phyloP scores from a whole-genome alignment of 768 basidiomycete species.

The Leucocoprinus leucothites region DNA sequence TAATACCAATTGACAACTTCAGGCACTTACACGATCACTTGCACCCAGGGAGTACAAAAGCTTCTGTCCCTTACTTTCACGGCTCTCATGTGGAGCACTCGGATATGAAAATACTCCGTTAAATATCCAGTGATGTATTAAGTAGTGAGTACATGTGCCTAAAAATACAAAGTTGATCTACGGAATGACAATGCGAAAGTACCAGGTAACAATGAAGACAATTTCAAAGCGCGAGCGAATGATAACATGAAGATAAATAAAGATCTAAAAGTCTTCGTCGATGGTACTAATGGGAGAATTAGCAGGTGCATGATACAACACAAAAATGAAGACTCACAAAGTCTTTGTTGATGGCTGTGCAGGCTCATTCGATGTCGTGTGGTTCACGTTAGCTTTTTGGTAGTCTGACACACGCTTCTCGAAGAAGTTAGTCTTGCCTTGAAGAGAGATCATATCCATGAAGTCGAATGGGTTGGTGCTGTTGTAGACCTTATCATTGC shows the following conservation, averaged over 20 bases:
- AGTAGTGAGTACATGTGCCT: neutral
- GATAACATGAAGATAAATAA: constrained; percentile 2
- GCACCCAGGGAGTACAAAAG: neutral
- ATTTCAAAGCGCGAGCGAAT: constrained; percentile 3
- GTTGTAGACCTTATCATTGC: constrained; percentile 84
- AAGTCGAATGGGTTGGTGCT: constrained; percentile 89
- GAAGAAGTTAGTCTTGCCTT: constrained; percentile 98
- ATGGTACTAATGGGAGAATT: constrained; percentile 21
- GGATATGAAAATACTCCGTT: neutral
- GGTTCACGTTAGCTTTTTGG: constrained; percentile 61
- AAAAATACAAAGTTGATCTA: constrained; percentile 11
- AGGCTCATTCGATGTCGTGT: constrained; percentile 40
- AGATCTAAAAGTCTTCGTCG: constrained; percentile 32
- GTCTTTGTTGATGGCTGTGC: constrained; percentile 24
- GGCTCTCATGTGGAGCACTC: no score
- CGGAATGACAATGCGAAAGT: constrained; percentile 4
- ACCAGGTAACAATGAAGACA: constrained; percentile 10
- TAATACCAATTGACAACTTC: no score
- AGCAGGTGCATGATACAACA: constrained; percentile 3
- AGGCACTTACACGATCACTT: no score
- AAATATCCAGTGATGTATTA: constrained; percentile 3
- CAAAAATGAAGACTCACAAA: constrained; percentile 24
- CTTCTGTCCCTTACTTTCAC: neutral
- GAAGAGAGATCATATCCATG: constrained; percentile 94
- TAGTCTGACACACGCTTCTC: constrained; percentile 94